A percentile compares a stretch with the other conserved stretches of the same genome.
phyloP scores from a whole-genome alignment of 768 basidiomycete species.

The Macrolepiota fuliginosa region DNA sequence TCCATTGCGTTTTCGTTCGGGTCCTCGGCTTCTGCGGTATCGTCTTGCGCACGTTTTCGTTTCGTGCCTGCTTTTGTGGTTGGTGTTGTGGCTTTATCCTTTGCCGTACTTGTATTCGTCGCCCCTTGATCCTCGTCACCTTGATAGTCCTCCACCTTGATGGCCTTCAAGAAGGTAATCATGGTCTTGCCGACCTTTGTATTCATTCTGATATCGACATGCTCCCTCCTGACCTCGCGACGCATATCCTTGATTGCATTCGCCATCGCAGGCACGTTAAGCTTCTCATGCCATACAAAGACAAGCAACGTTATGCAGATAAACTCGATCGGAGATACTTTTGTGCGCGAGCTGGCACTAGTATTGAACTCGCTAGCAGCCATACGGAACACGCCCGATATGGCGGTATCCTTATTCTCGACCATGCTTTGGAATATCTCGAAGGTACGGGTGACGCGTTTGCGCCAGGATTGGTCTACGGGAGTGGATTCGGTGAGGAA shows the following conservation, averaged over 20 bases:
- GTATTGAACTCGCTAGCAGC: constrained; percentile 16
- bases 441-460: constrained; percentile 40
- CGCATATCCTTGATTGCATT: constrained; percentile 52
- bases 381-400: background rate
- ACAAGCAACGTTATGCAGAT: constrained; percentile 55
- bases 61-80: background rate
- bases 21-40: background rate
- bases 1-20: background rate
- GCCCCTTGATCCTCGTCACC: constrained; percentile 16
- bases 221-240: constrained; percentile 44
- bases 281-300: constrained; percentile 39
- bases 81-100: background rate
- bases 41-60: background rate
- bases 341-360: constrained; percentile 35
- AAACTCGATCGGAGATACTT: constrained; percentile 71
- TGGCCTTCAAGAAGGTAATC: constrained; percentile 45
- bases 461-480: constrained; percentile 27
- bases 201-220: constrained; percentile 70
- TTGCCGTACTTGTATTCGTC: constrained; percentile 13
- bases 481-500: constrained; percentile 42
- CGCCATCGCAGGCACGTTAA: constrained; percentile 39
- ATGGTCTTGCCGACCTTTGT: constrained; percentile 51
- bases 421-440: constrained; percentile 46
- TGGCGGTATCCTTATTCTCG: constrained; percentile 23
- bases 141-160: constrained; percentile 12